These are phyloP conservation scores for Meira nashicola DNA, from an alignment of 1,284 basidiomycete species.

Conservation along the genomic window DNA sequence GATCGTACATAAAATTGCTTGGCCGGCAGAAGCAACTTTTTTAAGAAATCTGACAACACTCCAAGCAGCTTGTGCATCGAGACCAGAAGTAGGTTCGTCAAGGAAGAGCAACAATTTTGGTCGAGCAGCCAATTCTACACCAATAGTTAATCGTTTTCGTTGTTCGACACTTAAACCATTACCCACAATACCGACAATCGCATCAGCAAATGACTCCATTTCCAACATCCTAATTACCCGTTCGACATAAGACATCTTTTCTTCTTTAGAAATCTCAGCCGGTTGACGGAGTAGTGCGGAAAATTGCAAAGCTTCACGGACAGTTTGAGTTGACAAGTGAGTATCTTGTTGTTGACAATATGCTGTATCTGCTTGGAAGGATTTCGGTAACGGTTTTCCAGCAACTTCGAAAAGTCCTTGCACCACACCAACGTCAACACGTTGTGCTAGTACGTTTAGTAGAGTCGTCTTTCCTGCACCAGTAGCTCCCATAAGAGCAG, in stretches of 20 bases:
- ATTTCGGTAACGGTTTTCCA: slow-evolving; percentile 65
- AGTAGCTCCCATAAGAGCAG: slow-evolving; percentile 68
- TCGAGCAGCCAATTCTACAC: slow-evolving; percentile 71
- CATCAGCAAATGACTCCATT: slow-evolving; percentile 66
- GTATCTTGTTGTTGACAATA: slow-evolving; percentile 73
- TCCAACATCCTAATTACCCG: slow-evolving; percentile 74
- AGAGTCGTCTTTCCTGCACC: slow-evolving; percentile 64
- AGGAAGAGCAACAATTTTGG: slow-evolving; percentile 64
- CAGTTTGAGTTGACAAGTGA: slow-evolving; percentile 73
- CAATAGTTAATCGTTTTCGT: slow-evolving; percentile 67
- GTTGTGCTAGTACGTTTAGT: slow-evolving; percentile 75
- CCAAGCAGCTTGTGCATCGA: slow-evolving; percentile 85
- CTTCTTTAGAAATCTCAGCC: slow-evolving; percentile 56
- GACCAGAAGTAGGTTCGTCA: slow-evolving; percentile 63
- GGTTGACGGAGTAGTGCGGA: slow-evolving; percentile 41
- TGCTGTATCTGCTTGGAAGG: slow-evolving; percentile 66
- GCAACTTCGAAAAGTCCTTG: slow-evolving; percentile 73
- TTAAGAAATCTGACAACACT: slow-evolving; percentile 73
- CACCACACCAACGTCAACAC: slow-evolving; percentile 71
- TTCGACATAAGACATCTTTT: slow-evolving; percentile 78
- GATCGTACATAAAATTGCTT: slow-evolving; percentile 59
- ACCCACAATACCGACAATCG: slow-evolving; percentile 61
- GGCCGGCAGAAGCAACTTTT: slow-evolving; percentile 75
- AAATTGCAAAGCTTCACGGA: slow-evolving; percentile 42
- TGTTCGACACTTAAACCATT: slow-evolving; percentile 60